These are phyloP conservation scores for Dictyostelium capitatum DNA, from an alignment of 78 protist species.

Conservation along the genomic window DNA sequence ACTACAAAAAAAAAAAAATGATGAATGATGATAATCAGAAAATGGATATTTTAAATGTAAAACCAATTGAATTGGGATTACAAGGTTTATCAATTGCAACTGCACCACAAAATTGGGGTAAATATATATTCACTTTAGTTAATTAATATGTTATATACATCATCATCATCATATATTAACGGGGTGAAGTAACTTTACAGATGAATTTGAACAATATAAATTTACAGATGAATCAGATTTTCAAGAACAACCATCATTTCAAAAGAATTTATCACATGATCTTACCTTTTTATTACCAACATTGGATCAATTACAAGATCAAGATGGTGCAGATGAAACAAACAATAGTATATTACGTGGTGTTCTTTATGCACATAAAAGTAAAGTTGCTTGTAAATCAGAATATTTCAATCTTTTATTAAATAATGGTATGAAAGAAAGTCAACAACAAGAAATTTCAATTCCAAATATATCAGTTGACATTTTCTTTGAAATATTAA, in stretches of 20 bases:
- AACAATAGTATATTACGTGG: background rate
- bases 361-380: slow-evolving; percentile 61
- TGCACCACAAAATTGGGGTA: background rate
- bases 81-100: slow-evolving; percentile 14
- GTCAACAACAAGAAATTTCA: slow-evolving; percentile 61
- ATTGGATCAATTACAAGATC: background rate
- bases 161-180: no score
- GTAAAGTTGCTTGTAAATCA: slow-evolving; percentile 11
- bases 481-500: slow-evolving; percentile 49
- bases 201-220: slow-evolving; percentile 28
- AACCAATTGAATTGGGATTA: slow-evolving; percentile 19
- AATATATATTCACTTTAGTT: background rate
- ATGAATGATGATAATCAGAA: slow-evolving; percentile 8
- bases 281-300: slow-evolving; percentile 50
- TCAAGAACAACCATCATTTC: slow-evolving; percentile 64
- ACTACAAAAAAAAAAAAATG: no score
- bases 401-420: slow-evolving; percentile 49
- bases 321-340: background rate
- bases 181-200: background rate
- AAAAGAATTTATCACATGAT: slow-evolving; percentile 73
- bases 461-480: slow-evolving; percentile 60
- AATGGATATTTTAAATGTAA: slow-evolving; percentile 30
- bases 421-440: slow-evolving; percentile 76
- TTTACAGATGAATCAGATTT: slow-evolving; percentile 37
- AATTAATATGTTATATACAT: no score